A percentile compares a stretch with the other conserved stretches of the same genome.
Conservation (phyloP, 2,329 filamentous ascomycete species). For the Aspergillus oerlinghausenensis region DNA sequence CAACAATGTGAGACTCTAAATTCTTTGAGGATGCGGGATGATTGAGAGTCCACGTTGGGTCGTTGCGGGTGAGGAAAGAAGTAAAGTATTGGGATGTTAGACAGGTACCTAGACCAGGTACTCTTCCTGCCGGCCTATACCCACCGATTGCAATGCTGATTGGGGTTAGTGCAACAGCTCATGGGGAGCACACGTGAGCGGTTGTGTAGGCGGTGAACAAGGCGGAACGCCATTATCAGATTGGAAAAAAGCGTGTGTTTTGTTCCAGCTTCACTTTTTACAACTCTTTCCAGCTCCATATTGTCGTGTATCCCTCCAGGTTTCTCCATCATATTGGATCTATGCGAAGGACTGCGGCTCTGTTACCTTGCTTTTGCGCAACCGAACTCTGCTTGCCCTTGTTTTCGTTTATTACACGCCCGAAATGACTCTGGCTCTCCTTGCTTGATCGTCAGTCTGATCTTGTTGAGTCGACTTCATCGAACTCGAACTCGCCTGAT, state of each 20-base stretch:
- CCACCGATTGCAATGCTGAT: background rate
- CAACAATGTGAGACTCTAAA: background rate
- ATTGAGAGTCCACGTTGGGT: background rate
- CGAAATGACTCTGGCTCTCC: background rate
- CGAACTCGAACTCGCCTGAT: background rate
- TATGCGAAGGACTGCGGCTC: background rate
- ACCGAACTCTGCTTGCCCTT: background rate
- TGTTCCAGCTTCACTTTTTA: background rate
- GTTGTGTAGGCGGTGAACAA: constrained; percentile 60
- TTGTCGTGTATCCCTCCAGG: background rate
- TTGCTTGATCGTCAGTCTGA: background rate
- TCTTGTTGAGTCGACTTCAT: background rate
- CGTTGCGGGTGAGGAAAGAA: background rate
- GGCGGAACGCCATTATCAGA: constrained; percentile 37
- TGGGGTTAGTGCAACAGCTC: background rate
- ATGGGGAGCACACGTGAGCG: constrained; percentile 12
- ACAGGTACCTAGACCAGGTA: too few relatives aligned
- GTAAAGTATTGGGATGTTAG: background rate
- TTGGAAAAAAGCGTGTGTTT: background rate
- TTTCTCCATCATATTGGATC: background rate
- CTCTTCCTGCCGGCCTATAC: constrained; percentile 14
- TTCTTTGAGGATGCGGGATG: constrained; percentile 3
- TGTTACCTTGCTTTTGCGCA: background rate
- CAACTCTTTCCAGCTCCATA: background rate
- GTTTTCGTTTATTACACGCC: background rate